Percentiles rank a stretch among this genome's conserved stretches.
Conservation (phyloP, 2,329 filamentous ascomycete genomes). For the Beauveria brongniartii region DNA sequence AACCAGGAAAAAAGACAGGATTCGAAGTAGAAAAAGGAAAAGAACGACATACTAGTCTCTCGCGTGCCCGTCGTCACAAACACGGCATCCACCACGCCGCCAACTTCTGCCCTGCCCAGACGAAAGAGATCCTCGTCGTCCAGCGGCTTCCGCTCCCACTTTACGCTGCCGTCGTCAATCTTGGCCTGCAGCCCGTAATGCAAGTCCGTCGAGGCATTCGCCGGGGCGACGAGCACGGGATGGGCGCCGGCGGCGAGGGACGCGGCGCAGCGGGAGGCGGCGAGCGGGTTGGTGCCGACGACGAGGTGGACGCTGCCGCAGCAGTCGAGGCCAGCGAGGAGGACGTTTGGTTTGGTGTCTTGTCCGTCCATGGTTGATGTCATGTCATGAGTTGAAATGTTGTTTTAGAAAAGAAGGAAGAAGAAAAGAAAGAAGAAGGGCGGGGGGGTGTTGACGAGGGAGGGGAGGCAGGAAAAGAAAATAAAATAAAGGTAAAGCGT, state of each 20-base stretch:
- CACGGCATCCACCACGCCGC: slow-evolving; percentile 76
- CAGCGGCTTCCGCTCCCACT: slow-evolving; percentile 61
- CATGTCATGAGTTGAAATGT: background rate
- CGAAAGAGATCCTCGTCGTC: slow-evolving; percentile 62
- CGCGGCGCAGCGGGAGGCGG: slow-evolving; percentile 72
- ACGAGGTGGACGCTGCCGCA: slow-evolving; percentile 71
- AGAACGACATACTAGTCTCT: slow-evolving; percentile 27
- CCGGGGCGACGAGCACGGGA: slow-evolving; percentile 70
- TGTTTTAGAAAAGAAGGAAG: background rate
- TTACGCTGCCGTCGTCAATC: slow-evolving; percentile 57
- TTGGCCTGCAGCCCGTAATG: slow-evolving; percentile 52
- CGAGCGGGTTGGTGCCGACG: slow-evolving; percentile 77
- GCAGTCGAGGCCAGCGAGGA: slow-evolving; percentile 67
- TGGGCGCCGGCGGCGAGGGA: slow-evolving; percentile 74
- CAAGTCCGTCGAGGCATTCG: slow-evolving; percentile 40
- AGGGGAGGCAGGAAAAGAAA: background rate
- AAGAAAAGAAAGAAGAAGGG: background rate
- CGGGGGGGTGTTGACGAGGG: background rate
- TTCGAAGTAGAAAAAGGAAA: no score
- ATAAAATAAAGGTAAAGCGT: slow-evolving; percentile 25
- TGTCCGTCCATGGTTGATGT: background rate
- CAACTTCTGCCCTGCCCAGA: slow-evolving; percentile 74
- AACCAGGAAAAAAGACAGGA: background rate
- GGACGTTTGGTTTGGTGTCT: slow-evolving; percentile 29
- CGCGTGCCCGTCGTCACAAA: slow-evolving; percentile 64